A percentile compares a stretch with the other conserved stretches of the same genome.
Conservation (phyloP, 768 basidiomycete species). For the Tricholoma sp. region DNA sequence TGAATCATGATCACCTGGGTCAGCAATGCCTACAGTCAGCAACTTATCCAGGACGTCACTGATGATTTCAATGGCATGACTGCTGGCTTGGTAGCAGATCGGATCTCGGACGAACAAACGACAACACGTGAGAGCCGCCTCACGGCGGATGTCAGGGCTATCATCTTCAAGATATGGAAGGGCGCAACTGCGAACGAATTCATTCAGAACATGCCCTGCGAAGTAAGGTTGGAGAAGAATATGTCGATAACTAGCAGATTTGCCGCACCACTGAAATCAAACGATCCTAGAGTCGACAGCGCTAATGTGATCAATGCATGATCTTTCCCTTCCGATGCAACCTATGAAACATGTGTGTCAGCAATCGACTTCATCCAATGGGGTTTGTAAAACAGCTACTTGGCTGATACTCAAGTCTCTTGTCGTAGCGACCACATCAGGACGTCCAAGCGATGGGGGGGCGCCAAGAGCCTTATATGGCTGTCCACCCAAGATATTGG, state of each 20-base stretch:
- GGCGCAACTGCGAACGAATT: constrained; percentile 89
- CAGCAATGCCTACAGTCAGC: constrained; percentile 90
- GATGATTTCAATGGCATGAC: constrained; percentile 93
- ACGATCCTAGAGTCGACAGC: constrained; percentile 78
- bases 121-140: constrained; percentile 90
- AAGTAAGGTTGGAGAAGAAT: constrained; percentile 3
- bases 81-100: constrained; percentile 93
- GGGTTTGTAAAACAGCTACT: constrained; percentile 21
- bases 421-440: constrained; percentile 43
- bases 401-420: constrained; percentile 50
- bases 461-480: constrained; percentile 86
- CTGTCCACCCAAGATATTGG: constrained; percentile 75
- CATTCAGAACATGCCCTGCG: constrained; percentile 86
- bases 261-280: constrained; percentile 84
- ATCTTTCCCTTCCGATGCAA: constrained; percentile 50
- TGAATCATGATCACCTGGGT: constrained; percentile 60
- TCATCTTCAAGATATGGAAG: constrained; percentile 94
- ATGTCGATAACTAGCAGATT: background rate
- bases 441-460: constrained; percentile 51
- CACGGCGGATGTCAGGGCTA: constrained; percentile 77
- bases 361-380: constrained; percentile 1
- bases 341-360: constrained; percentile 21
- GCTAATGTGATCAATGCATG: constrained; percentile 77
- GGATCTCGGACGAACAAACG: constrained; percentile 90
- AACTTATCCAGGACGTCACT: constrained; percentile 96